phyloP scores from a whole-genome alignment of 2,329 filamentous ascomycete genomes.

The Exophiala sp. region DNA sequence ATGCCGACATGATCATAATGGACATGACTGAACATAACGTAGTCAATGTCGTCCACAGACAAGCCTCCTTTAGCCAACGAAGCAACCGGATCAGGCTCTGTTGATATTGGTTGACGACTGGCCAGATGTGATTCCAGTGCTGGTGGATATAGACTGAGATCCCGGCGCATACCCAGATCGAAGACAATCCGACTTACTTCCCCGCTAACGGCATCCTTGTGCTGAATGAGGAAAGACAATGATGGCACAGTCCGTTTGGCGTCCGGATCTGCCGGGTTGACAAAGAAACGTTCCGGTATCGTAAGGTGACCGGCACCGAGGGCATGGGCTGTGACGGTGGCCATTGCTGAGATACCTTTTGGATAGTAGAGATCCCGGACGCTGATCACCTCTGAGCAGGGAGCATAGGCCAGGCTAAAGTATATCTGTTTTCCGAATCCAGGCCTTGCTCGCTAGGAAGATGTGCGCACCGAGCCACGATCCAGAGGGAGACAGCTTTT shows the following conservation, averaged over 20 bases:
- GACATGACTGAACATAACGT: slow-evolving; percentile 42
- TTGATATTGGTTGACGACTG: slow-evolving; percentile 28
- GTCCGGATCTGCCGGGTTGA: slow-evolving; percentile 27
- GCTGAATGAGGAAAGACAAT: slow-evolving; percentile 33
- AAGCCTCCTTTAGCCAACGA: slow-evolving; percentile 38
- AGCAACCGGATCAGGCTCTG: slow-evolving; percentile 29
- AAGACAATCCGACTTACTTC: slow-evolving; percentile 30
- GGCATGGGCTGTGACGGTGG: slow-evolving; percentile 37
- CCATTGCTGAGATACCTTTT: slow-evolving; percentile 6
- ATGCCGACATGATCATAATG: slow-evolving; percentile 36
- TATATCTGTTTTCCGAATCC: too few species aligned
- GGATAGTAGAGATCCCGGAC: background rate
- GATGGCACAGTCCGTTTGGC: slow-evolving; percentile 31
- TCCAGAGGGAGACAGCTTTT: too few species aligned
- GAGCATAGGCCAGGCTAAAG: too few species aligned
- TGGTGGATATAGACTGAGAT: slow-evolving; percentile 26
- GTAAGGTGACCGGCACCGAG: slow-evolving; percentile 32
- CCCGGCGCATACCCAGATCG: slow-evolving; percentile 33
- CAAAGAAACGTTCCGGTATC: slow-evolving; percentile 31
- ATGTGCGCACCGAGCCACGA: too few species aligned
- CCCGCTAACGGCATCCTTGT: slow-evolving; percentile 15
- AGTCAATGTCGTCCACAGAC: slow-evolving; percentile 38
- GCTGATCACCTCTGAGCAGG: background rate
- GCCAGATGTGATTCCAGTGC: slow-evolving; percentile 27
- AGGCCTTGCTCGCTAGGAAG: too few species aligned